Conservation (phyloP, 208 protist species). For the Giardia muris region DNA sequence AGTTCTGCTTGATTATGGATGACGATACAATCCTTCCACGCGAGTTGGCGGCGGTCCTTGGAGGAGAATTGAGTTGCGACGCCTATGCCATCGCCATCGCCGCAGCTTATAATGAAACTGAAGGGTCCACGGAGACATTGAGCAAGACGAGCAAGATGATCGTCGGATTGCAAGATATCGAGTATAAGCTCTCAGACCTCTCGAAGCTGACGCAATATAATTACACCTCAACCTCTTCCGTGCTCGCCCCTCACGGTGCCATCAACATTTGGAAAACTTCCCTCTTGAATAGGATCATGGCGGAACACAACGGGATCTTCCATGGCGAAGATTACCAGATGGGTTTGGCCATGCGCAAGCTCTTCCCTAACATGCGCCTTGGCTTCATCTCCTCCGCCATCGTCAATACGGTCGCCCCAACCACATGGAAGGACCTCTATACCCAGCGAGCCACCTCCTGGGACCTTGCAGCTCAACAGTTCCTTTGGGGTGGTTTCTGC, state of each 20-base stretch:
- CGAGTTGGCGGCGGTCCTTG: neutral
- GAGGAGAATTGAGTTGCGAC: constrained; percentile 10
- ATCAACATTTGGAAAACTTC: constrained; percentile 29
- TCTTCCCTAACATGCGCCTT: neutral
- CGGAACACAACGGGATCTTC: constrained; percentile 32
- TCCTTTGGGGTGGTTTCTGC: constrained; percentile 33
- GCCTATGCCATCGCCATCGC: constrained; percentile 32
- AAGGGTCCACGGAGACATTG: neutral
- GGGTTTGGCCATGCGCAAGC: constrained; percentile 23
- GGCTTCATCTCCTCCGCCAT: constrained; percentile 10
- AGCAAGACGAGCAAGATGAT: neutral
- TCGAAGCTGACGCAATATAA: constrained; percentile 23
- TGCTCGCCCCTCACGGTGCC: constrained; percentile 31
- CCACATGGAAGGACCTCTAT: constrained; percentile 26
- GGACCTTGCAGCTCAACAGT: constrained; percentile 33
- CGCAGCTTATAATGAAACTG: constrained; percentile 20
- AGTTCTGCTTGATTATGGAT: constrained; percentile 34
- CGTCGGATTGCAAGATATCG: constrained; percentile 29
- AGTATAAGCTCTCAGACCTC: constrained; percentile 32
- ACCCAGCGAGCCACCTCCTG: constrained; percentile 1
- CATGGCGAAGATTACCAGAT: constrained; percentile 35
- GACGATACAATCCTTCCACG: constrained; percentile 23
- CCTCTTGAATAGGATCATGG: constrained; percentile 21
- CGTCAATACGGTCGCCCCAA: constrained; percentile 21
- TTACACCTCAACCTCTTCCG: constrained; percentile 1